Percentiles rank a stretch among this genome's conserved stretches.
These are phyloP conservation scores for Volutella citrinella DNA, from an alignment of 2,329 filamentous ascomycete species.

Conservation along the genomic window DNA sequence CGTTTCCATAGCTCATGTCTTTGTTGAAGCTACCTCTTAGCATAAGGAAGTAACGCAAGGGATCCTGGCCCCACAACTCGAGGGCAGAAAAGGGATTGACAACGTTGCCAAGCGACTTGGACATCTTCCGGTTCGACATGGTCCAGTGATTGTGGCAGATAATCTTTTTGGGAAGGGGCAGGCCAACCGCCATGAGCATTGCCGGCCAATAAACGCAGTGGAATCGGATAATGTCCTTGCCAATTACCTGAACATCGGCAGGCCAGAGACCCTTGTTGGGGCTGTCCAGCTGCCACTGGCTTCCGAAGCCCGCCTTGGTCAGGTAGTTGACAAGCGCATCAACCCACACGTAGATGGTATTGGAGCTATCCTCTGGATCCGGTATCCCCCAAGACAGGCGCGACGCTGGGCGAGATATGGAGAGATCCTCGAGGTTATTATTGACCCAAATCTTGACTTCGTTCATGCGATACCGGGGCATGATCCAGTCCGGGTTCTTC, in stretches of 20 bases:
- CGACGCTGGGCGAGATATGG: conserved; percentile 76
- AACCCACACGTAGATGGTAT: conserved; percentile 98
- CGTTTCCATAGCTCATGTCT: conserved; percentile 85
- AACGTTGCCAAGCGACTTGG: conserved; percentile 91
- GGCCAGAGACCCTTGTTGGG: conserved; percentile 74
- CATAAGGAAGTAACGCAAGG: conserved; percentile 85
- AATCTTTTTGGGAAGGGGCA: conserved; percentile 75
- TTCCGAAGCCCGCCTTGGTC: conserved; percentile 74
- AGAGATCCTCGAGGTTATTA: conserved; percentile 79
- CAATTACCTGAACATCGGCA: conserved; percentile 86
- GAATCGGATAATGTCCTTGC: conserved; percentile 95
- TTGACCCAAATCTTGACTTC: conserved; percentile 76
- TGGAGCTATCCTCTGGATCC: conserved; percentile 77
- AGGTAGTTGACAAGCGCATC: conserved; percentile 95
- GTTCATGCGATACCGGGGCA: conserved; percentile 69
- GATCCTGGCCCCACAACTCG: conserved; percentile 82
- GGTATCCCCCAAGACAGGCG: conserved; percentile 84
- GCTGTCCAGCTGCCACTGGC: conserved; percentile 60
- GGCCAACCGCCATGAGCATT: conserved; percentile 81
- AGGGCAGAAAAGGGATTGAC: conserved; percentile 93
- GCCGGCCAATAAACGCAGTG: conserved; percentile 99
- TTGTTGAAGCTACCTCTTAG: conserved; percentile 72
- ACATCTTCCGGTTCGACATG: conserved; percentile 89
- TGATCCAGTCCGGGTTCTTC: conserved; percentile 74
- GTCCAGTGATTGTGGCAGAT: conserved; percentile 96